These are phyloP conservation scores for Ophidiomyces ophidiicola DNA, from an alignment of 2,329 filamentous ascomycete species.

Conservation along the genomic window DNA sequence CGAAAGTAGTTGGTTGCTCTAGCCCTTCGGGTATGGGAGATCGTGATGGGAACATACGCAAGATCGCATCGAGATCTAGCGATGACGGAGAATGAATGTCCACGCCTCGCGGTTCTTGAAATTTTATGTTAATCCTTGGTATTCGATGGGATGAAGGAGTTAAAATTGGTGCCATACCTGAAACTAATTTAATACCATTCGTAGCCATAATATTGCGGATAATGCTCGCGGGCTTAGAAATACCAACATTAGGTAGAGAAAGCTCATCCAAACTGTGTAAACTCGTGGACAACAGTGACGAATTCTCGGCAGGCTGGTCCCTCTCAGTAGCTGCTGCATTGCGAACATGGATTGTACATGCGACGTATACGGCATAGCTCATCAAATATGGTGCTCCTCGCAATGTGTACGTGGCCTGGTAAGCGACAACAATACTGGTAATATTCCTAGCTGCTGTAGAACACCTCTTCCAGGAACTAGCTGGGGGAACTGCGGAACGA, in stretches of 20 bases:
- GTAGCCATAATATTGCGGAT: constrained; percentile 16
- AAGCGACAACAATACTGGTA: constrained; percentile 26
- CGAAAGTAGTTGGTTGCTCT: constrained; percentile 12
- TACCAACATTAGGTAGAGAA: constrained; percentile 14
- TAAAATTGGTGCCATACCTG: constrained; percentile 10
- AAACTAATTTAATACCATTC: constrained; percentile 14
- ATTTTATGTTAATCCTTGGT: not conserved
- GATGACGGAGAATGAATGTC: constrained; percentile 15
- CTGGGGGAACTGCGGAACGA: constrained; percentile 18
- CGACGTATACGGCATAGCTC: constrained; percentile 34
- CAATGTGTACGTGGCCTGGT: constrained; percentile 31
- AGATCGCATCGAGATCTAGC: constrained; percentile 15
- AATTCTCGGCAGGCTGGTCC: constrained; percentile 18
- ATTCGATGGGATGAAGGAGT: not conserved
- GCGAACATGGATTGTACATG: constrained; percentile 33
- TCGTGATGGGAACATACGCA: constrained; percentile 16
- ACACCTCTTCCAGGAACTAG: constrained; percentile 25
- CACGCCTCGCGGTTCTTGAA: constrained; percentile 9
- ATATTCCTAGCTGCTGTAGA: constrained; percentile 27
- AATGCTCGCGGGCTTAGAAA: constrained; percentile 16
- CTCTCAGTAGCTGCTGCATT: constrained; percentile 24
- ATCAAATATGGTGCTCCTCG: constrained; percentile 33
- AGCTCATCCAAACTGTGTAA: constrained; percentile 26
- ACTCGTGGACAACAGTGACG: constrained; percentile 20
- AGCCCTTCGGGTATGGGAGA: constrained; percentile 8